phyloP scores from a whole-genome alignment of 1,139 yeast genomes.

The Candida pseudoviswanathii region DNA sequence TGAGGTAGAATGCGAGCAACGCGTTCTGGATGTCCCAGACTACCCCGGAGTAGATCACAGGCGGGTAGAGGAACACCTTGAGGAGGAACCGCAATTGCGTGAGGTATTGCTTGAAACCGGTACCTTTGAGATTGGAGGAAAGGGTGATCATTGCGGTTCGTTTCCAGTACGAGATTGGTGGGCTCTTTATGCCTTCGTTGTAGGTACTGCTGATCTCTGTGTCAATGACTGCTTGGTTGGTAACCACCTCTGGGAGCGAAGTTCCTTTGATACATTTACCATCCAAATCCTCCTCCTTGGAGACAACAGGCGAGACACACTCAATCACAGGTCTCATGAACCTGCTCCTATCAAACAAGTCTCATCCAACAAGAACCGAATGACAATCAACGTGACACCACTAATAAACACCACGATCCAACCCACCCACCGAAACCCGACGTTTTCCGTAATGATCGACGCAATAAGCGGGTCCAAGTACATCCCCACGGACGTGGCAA shows the following conservation, averaged over 20 bases:
- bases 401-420: slow-evolving; percentile 77
- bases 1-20: slow-evolving; percentile 73
- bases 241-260: background rate
- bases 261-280: no score
- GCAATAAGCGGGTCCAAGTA: slow-evolving; percentile 82
- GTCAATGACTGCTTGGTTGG: background rate
- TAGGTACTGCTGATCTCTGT: background rate
- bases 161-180: slow-evolving; percentile 49
- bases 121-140: slow-evolving; percentile 64
- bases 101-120: slow-evolving; percentile 69
- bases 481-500: slow-evolving; percentile 80
- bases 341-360: slow-evolving; percentile 65
- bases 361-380: slow-evolving; percentile 69
- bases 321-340: background rate
- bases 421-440: slow-evolving; percentile 82
- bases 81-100: slow-evolving; percentile 56
- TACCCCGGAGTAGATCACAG: slow-evolving; percentile 74
- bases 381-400: slow-evolving; percentile 56
- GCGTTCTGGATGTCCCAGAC: slow-evolving; percentile 88
- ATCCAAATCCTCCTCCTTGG: slow-evolving; percentile 1
- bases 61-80: slow-evolving; percentile 73
- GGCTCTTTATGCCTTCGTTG: slow-evolving; percentile 31
- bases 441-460: slow-evolving; percentile 62
- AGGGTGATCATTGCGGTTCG: slow-evolving; percentile 64
- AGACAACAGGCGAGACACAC: background rate